These are phyloP conservation scores for Candolleomyces eurysporus DNA, from an alignment of 768 basidiomycete genomes.

Conservation along the genomic window DNA sequence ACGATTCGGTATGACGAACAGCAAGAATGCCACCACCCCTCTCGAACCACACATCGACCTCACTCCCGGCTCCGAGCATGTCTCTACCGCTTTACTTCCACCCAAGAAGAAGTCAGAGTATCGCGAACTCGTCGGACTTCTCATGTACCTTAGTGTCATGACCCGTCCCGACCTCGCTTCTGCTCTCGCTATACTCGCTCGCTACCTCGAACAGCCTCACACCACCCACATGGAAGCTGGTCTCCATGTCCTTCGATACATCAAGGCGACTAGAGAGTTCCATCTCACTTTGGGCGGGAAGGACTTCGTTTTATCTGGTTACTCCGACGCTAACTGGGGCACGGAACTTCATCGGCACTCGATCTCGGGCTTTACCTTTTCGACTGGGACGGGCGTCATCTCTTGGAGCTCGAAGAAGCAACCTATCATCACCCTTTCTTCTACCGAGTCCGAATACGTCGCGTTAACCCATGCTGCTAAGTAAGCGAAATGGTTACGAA, in stretches of 20 bases:
- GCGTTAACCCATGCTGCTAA: slow-evolving; percentile 24
- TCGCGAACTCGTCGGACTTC: background rate
- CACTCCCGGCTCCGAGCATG: background rate
- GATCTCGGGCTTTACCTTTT: slow-evolving; percentile 29
- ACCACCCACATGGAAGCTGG: slow-evolving; percentile 12
- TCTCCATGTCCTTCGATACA: slow-evolving; percentile 15
- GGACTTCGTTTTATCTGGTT: slow-evolving; percentile 7
- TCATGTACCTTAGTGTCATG: background rate
- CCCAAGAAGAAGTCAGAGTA: background rate
- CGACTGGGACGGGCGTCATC: slow-evolving; percentile 20
- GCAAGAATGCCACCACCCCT: slow-evolving; percentile 20
- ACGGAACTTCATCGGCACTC: slow-evolving; percentile 21
- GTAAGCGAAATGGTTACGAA: slow-evolving; percentile 15
- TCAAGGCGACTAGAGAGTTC: slow-evolving; percentile 12
- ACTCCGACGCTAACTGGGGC: slow-evolving; percentile 13
- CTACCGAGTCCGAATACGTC: slow-evolving; percentile 35
- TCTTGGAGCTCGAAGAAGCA: too few relatives aligned
- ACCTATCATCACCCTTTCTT: slow-evolving; percentile 24
- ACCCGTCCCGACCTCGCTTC: slow-evolving; percentile 8
- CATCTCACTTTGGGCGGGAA: background rate
- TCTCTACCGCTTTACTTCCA: slow-evolving; percentile 6
- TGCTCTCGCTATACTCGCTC: slow-evolving; percentile 4
- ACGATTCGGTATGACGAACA: slow-evolving; percentile 17
- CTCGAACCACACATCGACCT: slow-evolving; percentile 5
- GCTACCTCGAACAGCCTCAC: slow-evolving; percentile 12